Base-by-base conservation (phyloP, 2,329 filamentous ascomycete genomes). In the Erysiphe pulchra region DNA sequence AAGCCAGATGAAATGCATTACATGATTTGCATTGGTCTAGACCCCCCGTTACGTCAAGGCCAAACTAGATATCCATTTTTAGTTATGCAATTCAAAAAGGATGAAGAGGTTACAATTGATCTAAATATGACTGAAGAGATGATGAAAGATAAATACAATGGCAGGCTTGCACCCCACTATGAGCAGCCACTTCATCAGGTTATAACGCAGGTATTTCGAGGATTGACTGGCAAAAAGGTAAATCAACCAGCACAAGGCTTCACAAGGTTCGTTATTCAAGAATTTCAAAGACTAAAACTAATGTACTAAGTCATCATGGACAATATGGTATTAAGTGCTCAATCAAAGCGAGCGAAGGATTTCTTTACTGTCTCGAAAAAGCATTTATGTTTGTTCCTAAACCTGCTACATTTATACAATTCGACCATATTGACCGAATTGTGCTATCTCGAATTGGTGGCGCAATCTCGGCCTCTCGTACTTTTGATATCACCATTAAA, bases 331-430 rank as follows among this genome's bases (percentile, higher is more conserved):
- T 98, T 63, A 98, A 98, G 65, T 98, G 90, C 63, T 92, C 86
- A n/a, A 94, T 98, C 73, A 98, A 98, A 65, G 92, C 92, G 46
- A 94, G 92, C 61, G 90, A 98, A 65, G 90, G 92, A 49, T 86
- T 93, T 59, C 68, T 98, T 44, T 98, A 92, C 71, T 94, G 86
- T 60, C 66, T 98, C 53, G 90, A 98, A 63, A 94, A 94, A 65
- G 87, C 86, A 8, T 92, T 98, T 62, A 92, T 98, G 74, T 98
- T 98, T 61, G 90, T 98, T 14, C 90, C 90, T 31, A 98, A 98
- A 65, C 90, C 90, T 1, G 86, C 90, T 14, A 94, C 87, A 1
- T 98, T 95, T 64, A 87, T 98, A 49, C 80, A 83, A 49, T 92
- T 93, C 63, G 90, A 98, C 57, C 83, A 93, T 57, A 81, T 92